Conservation (phyloP, 2,329 filamentous ascomycete genomes). For the Botryotinia calthae region DNA sequence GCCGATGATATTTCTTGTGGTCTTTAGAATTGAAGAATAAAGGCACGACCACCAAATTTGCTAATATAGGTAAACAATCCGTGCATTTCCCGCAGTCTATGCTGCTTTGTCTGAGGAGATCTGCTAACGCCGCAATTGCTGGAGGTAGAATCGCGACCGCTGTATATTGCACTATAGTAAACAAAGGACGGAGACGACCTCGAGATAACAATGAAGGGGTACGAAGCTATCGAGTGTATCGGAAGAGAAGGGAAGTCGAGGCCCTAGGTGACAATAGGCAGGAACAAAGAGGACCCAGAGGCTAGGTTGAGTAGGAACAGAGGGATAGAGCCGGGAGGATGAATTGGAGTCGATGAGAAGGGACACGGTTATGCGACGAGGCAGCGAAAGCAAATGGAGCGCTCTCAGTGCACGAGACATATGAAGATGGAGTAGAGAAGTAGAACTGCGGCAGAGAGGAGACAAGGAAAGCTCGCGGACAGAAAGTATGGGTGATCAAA, state of each 20-base stretch:
- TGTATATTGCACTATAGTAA: background rate
- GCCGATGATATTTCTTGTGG: background rate
- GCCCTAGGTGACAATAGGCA: background rate
- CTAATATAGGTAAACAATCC: background rate
- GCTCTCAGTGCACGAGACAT: background rate
- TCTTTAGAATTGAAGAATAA: too few relatives aligned
- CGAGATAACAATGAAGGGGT: background rate
- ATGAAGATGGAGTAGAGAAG: too few relatives aligned
- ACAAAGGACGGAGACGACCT: background rate
- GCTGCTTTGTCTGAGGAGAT: background rate
- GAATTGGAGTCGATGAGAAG: background rate
- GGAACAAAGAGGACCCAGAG: background rate
- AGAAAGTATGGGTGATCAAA: background rate
- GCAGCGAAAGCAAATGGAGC: background rate
- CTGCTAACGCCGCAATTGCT: background rate
- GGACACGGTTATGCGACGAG: background rate
- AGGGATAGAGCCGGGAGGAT: background rate
- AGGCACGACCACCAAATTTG: background rate
- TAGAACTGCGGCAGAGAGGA: background rate
- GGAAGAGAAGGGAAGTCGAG: background rate
- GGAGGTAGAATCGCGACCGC: background rate
- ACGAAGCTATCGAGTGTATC: background rate
- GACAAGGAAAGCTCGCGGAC: background rate
- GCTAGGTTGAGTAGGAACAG: too few relatives aligned
- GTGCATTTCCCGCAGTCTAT: fast-evolving